Evolutionary conservation across 768 basidiomycete species (phyloP), one percentile per base, ranked within the genome.

Genomic region (Suillus tomentosus): DNA sequence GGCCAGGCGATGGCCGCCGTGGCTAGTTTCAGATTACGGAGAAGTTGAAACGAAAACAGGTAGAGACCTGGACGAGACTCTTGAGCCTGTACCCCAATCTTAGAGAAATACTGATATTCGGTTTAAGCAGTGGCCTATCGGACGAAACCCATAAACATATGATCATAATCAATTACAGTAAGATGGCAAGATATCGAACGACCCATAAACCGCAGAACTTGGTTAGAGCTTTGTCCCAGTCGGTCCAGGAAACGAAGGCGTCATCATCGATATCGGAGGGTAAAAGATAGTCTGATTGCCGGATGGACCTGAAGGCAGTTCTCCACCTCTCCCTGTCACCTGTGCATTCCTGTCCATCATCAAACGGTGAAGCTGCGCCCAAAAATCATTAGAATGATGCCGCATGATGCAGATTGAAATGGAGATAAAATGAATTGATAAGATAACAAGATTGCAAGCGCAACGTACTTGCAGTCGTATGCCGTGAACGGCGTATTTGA

Each of bases 341-440:
- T 84, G 83, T 17, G 84, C 84, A 75, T 88, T 90, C 64, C 88
- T 81, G 48, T 91, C 89, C 87, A 90, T 86, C 88, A 92, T 88
- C 65, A 92, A 83, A 55, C 84, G 81, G 69, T 91, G 90, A 61
- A 87, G 73, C 85, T 87, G 70, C 63, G 62, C 64, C 43, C 39
- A 59, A 61, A 57, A 65, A 67, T 66, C 62, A 68, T 60, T 50
- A 51, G 37, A 27, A 57, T n/a, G 22, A 56, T 45, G 55, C 37
- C 51, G 43, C 42, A 36, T 56, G 50, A 50, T 27, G 31, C 51
- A 54, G 34, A 54, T 54, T 36, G 53, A 54, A 54, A 54, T 39
- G 55, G 65, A 70, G 43, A 62, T 34, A 51, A 43, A 62, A 61
- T 56, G 60, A 60, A 34, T 15, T 50, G 54, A 62, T 62, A 68